Evolutionary conservation across 179 eudicot genomes (phyloP).

Genomic region (Carnegiea gigantea): DNA sequence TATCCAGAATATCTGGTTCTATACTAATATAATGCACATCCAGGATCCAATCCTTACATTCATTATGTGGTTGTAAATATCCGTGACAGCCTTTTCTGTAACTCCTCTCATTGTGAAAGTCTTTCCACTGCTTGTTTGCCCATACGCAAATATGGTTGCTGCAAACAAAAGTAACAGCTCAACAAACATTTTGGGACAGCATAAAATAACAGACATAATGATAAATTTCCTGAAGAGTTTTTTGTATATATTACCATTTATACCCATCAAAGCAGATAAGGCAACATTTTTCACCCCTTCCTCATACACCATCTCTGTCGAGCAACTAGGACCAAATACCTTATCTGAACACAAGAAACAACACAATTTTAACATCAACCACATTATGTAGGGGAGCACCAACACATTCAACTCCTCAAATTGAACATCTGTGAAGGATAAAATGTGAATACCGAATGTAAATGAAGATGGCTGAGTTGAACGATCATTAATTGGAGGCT

Average conservation of each 20-base stretch:
- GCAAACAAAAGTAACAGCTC: slow-evolving; percentile 30
- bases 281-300: slow-evolving; percentile 81
- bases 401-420: background rate
- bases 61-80: slow-evolving; percentile 53
- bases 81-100: slow-evolving; percentile 70
- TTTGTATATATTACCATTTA: slow-evolving; percentile 54
- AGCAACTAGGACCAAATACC: slow-evolving; percentile 72
- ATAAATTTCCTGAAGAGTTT: background rate
- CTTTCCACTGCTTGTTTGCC: slow-evolving; percentile 92
- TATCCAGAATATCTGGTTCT: background rate
- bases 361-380: background rate
- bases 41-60: slow-evolving; percentile 36
- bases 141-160: slow-evolving; percentile 90
- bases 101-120: slow-evolving; percentile 90
- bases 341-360: slow-evolving; percentile 54
- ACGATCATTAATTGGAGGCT: slow-evolving; percentile 63
- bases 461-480: slow-evolving; percentile 52
- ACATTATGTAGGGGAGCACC: background rate
- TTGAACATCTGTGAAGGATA: background rate
- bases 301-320: slow-evolving; percentile 73
- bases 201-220: background rate
- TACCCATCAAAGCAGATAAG: slow-evolving; percentile 75
- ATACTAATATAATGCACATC: background rate
- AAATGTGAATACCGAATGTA: slow-evolving; percentile 61
- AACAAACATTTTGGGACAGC: background rate